Percentiles rank a stretch among this genome's conserved stretches.
These are phyloP conservation scores for Dillenia turbinata DNA, from an alignment of 164 flowering plant species.

Conservation along the genomic window DNA sequence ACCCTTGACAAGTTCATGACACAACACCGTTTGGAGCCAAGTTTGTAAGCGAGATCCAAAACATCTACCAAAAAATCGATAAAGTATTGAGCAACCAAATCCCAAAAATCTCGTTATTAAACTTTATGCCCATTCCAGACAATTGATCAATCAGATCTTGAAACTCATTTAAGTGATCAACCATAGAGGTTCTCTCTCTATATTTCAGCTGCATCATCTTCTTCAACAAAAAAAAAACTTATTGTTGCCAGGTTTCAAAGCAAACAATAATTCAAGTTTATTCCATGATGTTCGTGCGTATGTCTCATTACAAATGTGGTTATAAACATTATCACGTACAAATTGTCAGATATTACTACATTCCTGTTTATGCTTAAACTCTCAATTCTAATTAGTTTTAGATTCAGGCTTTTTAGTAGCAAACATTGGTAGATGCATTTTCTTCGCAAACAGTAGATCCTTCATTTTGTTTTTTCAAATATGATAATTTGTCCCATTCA, in stretches of 20 bases:
- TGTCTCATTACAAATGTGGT: background rate
- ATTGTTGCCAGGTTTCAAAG: background rate
- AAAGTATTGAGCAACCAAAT: background rate
- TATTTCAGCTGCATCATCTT: conserved; percentile 8
- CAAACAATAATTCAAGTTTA: conserved; percentile 5
- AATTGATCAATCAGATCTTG: background rate
- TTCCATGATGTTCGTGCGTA: conserved; percentile 1
- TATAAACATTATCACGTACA: conserved; percentile 9
- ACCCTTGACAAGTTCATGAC: background rate
- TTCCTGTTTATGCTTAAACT: background rate
- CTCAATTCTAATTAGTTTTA: background rate
- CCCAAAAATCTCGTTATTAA: conserved; percentile 9
- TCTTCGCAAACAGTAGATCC: too few relatives aligned
- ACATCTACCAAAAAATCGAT: background rate
- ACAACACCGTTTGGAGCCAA: conserved; percentile 3
- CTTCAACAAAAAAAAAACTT: background rate
- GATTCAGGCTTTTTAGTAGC: background rate
- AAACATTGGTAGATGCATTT: too few relatives aligned
- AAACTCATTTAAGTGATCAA: conserved; percentile 10
- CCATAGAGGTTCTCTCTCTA: conserved; percentile 1
- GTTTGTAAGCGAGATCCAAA: background rate
- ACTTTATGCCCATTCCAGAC: conserved; percentile 2
- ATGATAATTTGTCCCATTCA: too few relatives aligned
- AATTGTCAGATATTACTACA: background rate
- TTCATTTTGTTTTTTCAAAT: too few relatives aligned